Evolutionary conservation across 2,329 filamentous ascomycete species (phyloP).

Genomic region (Aschersonia sp.): DNA sequence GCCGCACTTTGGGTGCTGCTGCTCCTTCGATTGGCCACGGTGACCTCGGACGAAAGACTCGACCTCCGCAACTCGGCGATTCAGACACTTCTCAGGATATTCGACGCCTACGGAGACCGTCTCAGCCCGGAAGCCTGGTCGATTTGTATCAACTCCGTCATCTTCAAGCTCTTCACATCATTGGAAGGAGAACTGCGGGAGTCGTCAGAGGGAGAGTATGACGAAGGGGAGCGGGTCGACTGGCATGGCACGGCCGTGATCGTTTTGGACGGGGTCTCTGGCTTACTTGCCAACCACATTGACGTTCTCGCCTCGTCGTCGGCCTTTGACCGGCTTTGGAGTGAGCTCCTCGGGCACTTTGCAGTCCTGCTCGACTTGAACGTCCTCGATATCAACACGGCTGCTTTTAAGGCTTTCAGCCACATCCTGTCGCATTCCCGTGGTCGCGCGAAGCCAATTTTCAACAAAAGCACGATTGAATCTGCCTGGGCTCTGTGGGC

Average conservation of each 20-base stretch:
- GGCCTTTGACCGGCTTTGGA: constrained; percentile 62
- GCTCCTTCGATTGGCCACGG: constrained; percentile 53
- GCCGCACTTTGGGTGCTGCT: constrained; percentile 69
- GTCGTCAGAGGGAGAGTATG: constrained; percentile 20
- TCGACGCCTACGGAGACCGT: constrained; percentile 78
- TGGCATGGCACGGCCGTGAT: constrained; percentile 67
- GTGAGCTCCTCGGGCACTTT: constrained; percentile 56
- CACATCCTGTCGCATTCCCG: constrained; percentile 43
- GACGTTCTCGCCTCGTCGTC: constrained; percentile 51
- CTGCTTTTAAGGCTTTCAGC: constrained; percentile 52
- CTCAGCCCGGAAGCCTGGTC: constrained; percentile 69
- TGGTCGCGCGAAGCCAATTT: constrained; percentile 25
- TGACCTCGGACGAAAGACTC: constrained; percentile 56
- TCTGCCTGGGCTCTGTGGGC: constrained; percentile 59
- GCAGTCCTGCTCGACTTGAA: constrained; percentile 46
- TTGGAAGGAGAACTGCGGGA: constrained; percentile 43
- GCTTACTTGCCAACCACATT: constrained; percentile 62
- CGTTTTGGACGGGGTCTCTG: constrained; percentile 58
- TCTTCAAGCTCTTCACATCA: constrained; percentile 62
- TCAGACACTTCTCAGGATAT: constrained; percentile 79
- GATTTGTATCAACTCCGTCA: constrained; percentile 64
- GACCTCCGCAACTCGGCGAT: constrained; percentile 79
- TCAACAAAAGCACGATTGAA: constrained; percentile 38
- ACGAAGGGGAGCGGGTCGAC: constrained; percentile 32
- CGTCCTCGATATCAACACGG: constrained; percentile 56